Percentiles rank a stretch among this genome's conserved stretches.
phyloP scores from a whole-genome alignment of 139 green algal genomes.

The Coelastrella sp. region DNA sequence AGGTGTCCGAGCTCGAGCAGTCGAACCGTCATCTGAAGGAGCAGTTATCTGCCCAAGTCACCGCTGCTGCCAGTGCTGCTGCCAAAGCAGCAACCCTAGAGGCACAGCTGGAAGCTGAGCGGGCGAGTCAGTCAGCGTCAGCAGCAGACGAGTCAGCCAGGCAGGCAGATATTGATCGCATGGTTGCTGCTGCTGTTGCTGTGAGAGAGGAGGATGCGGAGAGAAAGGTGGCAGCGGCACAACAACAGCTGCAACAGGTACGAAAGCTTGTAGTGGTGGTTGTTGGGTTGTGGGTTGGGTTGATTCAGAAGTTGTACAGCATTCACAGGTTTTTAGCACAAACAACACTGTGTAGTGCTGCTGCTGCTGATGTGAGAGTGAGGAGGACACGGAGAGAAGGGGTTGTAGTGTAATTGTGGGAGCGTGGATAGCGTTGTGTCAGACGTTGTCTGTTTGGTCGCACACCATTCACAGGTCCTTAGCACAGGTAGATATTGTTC shows the following conservation, averaged over 20 bases:
- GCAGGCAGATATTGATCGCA: constrained; percentile 55
- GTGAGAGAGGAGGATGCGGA: constrained; percentile 60
- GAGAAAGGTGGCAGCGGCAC: constrained; percentile 41
- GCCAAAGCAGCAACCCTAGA: constrained; percentile 49
- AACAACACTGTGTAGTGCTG: not conserved
- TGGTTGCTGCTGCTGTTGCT: constrained; percentile 61
- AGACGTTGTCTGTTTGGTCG: too few relatives aligned
- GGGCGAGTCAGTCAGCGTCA: constrained; percentile 42
- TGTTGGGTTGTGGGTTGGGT: too few relatives aligned
- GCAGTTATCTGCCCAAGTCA: constrained; percentile 35
- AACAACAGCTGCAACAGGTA: constrained; percentile 23
- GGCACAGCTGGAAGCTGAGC: constrained; percentile 53
- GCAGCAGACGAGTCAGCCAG: constrained; percentile 47
- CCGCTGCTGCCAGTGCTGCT: constrained; percentile 42
- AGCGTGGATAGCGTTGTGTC: too few relatives aligned
- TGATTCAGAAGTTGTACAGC: too few relatives aligned
- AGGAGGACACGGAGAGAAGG: too few relatives aligned
- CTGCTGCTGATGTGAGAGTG: constrained; percentile 56
- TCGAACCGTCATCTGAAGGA: not conserved
- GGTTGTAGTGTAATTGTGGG: not conserved
- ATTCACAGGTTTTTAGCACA: too few relatives aligned
- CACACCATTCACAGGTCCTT: too few relatives aligned
- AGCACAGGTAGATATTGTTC: too few relatives aligned
- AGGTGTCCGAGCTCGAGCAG: constrained; percentile 20
- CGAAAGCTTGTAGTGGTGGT: not conserved